These are phyloP conservation scores for Xerocomus amazonicus DNA, from an alignment of 1,284 basidiomycete species.

Conservation along the genomic window DNA sequence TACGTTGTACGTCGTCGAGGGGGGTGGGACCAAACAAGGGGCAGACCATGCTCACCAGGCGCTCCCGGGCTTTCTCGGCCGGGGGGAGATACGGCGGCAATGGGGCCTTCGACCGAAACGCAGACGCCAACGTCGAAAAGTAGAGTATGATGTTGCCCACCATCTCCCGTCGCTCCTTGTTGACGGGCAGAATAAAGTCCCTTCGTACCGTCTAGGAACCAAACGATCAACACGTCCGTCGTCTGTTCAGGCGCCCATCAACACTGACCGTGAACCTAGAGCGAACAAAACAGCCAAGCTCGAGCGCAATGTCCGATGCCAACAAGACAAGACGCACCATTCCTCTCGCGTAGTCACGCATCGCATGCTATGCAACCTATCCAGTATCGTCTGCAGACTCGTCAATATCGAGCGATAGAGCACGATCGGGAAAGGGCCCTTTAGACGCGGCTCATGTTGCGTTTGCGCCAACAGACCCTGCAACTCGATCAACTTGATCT, in stretches of 20 bases:
- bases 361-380: slow-evolving; percentile 90
- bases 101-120: slow-evolving; percentile 86
- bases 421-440: slow-evolving; percentile 84
- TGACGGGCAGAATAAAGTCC: slow-evolving; percentile 89
- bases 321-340: slow-evolving; percentile 55
- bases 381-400: slow-evolving; percentile 85
- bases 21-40: background rate
- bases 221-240: background rate
- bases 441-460: slow-evolving; percentile 89
- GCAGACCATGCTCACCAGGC: slow-evolving; percentile 51
- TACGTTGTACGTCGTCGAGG: background rate
- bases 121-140: slow-evolving; percentile 84
- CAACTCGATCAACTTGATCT: slow-evolving; percentile 83
- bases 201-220: slow-evolving; percentile 60
- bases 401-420: slow-evolving; percentile 84
- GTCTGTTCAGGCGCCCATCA: background rate
- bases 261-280: slow-evolving; percentile 61
- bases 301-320: background rate
- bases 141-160: slow-evolving; percentile 91
- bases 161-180: slow-evolving; percentile 85
- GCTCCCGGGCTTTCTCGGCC: slow-evolving; percentile 76
- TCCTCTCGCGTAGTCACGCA: slow-evolving; percentile 92
- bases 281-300: background rate
- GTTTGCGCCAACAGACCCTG: slow-evolving; percentile 83
- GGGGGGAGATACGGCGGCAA: slow-evolving; percentile 94